Conservation (phyloP, 768 basidiomycete genomes). For the Panaeolus cyanescens region DNA sequence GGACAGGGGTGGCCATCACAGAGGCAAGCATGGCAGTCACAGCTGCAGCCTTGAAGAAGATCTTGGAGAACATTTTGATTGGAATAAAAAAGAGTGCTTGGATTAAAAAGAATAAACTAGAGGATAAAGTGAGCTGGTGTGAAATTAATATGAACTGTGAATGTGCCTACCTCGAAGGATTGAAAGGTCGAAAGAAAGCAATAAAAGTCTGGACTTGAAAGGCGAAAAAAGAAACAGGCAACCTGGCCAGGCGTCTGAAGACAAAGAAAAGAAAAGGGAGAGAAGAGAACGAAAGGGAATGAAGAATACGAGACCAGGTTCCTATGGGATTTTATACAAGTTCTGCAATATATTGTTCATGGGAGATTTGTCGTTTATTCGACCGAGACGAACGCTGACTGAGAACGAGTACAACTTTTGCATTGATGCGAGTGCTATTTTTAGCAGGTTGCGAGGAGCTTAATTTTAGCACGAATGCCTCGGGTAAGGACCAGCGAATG, state of each 20-base stretch:
- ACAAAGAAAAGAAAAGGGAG: constrained; percentile 19
- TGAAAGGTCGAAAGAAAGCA: constrained; percentile 24
- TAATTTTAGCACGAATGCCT: neutral
- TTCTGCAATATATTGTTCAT: neutral
- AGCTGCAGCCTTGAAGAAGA: constrained; percentile 25
- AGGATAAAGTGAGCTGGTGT: neutral
- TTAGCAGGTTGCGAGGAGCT: neutral
- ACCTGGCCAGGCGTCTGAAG: constrained; percentile 33
- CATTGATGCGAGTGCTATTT: neutral
- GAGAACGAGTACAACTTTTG: neutral
- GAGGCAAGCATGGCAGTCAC: constrained; percentile 14
- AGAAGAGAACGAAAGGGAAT: constrained; percentile 28
- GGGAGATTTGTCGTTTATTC: neutral
- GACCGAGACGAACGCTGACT: neutral
- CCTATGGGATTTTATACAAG: constrained; percentile 7
- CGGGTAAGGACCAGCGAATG: neutral
- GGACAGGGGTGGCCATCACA: constrained; percentile 29
- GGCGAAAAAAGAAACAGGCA: constrained; percentile 32
- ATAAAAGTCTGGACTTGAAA: constrained; percentile 21
- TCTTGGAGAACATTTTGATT: constrained; percentile 38
- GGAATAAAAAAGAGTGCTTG: constrained; percentile 15
- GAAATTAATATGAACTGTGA: neutral
- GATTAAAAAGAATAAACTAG: constrained; percentile 18
- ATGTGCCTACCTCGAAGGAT: constrained; percentile 25
- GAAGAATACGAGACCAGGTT: constrained; percentile 15